A percentile compares a stretch with the other conserved stretches of the same genome.
These are phyloP conservation scores for Lepidopterella palustris DNA, from an alignment of 495 filamentous ascomycete genomes.

Conservation along the genomic window DNA sequence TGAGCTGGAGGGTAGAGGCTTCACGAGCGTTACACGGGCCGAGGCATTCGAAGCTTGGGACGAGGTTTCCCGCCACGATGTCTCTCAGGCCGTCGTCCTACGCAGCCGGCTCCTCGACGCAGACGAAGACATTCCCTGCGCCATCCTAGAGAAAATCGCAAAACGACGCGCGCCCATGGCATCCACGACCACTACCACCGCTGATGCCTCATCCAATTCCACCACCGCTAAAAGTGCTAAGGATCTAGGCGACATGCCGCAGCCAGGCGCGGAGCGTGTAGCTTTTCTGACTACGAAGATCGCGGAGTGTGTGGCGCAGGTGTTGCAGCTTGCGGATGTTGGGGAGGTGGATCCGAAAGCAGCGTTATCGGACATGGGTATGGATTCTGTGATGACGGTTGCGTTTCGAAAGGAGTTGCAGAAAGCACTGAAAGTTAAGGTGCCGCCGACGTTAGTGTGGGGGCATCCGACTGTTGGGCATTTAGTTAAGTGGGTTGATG, in stretches of 20 bases:
- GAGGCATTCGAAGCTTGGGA: slow-evolving; percentile 44
- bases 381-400: slow-evolving; percentile 45
- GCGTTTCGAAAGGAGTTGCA: slow-evolving; percentile 38
- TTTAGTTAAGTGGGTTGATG: slow-evolving; percentile 34
- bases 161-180: slow-evolving; percentile 16
- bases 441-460: slow-evolving; percentile 43
- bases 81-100: slow-evolving; percentile 38
- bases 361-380: slow-evolving; percentile 38
- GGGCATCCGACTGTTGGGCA: slow-evolving; percentile 37
- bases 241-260: too few species aligned
- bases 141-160: slow-evolving; percentile 36
- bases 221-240: slow-evolving; percentile 26
- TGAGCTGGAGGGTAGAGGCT: slow-evolving; percentile 41
- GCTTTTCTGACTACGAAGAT: slow-evolving; percentile 31
- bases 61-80: slow-evolving; percentile 34
- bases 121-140: slow-evolving; percentile 26
- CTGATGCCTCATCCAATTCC: slow-evolving; percentile 8
- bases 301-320: slow-evolving; percentile 25
- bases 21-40: slow-evolving; percentile 39
- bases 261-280: too few species aligned
- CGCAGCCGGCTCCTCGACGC: slow-evolving; percentile 29
- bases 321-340: slow-evolving; percentile 31
- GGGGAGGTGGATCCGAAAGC: slow-evolving; percentile 39
- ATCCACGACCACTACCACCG: not conserved
- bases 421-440: slow-evolving; percentile 36